These are phyloP conservation scores for Oryza brachyantha DNA, from an alignment of 176 grass and related monocot species.

Conservation along the genomic window DNA sequence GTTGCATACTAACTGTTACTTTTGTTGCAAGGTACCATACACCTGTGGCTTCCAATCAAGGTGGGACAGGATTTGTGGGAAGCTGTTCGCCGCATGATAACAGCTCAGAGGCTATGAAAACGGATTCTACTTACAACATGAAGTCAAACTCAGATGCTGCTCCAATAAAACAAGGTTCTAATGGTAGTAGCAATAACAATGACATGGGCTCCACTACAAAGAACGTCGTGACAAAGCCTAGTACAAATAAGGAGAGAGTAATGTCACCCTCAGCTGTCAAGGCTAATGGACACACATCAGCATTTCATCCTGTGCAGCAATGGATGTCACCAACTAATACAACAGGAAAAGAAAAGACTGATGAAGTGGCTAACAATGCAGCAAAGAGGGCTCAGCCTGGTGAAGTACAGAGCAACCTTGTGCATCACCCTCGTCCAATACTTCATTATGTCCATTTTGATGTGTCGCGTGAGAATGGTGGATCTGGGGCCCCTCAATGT, in stretches of 20 bases:
- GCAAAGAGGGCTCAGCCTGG: constrained; percentile 19
- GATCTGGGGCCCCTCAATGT: constrained; percentile 23
- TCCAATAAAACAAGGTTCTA: constrained; percentile 68
- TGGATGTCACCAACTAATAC: constrained; percentile 21
- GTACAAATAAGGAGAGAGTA: constrained; percentile 43
- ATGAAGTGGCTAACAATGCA: constrained; percentile 26
- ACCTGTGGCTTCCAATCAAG: constrained; percentile 63
- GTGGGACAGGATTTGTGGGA: constrained; percentile 29
- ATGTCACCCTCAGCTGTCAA: constrained; percentile 47
- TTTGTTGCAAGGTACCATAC: constrained; percentile 82
- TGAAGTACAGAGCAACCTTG: constrained; percentile 47
- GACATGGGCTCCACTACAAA: constrained; percentile 82
- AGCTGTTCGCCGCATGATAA: constrained; percentile 66
- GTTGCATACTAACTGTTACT: constrained; percentile 67
- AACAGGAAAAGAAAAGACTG: constrained; percentile 35
- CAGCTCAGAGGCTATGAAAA: constrained; percentile 72
- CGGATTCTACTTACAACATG: constrained; percentile 50
- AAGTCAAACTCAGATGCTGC: constrained; percentile 50
- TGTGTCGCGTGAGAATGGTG: constrained; percentile 24
- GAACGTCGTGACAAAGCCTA: constrained; percentile 54
- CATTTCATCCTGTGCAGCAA: constrained; percentile 69
- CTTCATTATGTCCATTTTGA: constrained; percentile 28
- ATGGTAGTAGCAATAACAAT: constrained; percentile 76
- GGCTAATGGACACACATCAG: constrained; percentile 48
- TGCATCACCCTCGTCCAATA: constrained; percentile 49